A percentile compares a stretch with the other conserved stretches of the same genome.
Evolutionary conservation across 164 flowering plant species (phyloP).

Genomic region (Dillenia turbinata): DNA sequence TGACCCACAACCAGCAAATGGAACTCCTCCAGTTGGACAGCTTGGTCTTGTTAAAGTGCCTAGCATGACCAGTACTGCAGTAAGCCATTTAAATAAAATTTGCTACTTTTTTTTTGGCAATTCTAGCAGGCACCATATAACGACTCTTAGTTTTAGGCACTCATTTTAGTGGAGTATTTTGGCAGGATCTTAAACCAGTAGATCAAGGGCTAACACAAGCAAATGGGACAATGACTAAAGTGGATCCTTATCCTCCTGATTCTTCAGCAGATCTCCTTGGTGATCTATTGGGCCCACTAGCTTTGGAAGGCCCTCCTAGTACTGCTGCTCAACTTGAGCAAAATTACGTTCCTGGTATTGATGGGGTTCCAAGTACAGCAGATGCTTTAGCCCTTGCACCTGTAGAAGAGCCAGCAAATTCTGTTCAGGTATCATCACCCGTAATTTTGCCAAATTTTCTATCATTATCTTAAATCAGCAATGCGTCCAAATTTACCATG

Average conservation of each 20-base stretch:
- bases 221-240: constrained; percentile 61
- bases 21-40: constrained; percentile 48
- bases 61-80: constrained; percentile 42
- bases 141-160: no score
- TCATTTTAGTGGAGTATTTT: not conserved
- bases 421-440: constrained; percentile 67
- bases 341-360: constrained; percentile 32
- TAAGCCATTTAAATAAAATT: constrained; percentile 21
- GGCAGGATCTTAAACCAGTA: constrained; percentile 46
- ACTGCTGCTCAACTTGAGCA: constrained; percentile 38
- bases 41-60: constrained; percentile 79
- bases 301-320: constrained; percentile 89
- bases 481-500: no score
- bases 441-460: not conserved
- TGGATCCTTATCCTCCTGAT: constrained; percentile 53
- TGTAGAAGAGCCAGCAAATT: constrained; percentile 53
- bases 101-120: not conserved
- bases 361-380: constrained; percentile 36
- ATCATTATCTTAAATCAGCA: no score
- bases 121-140: no score
- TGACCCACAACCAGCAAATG: constrained; percentile 71
- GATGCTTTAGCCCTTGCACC: constrained; percentile 85
- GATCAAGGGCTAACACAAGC: constrained; percentile 42
- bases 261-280: constrained; percentile 85
- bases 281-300: constrained; percentile 86